Base-by-base conservation (phyloP, 441 rosid genomes). In the Euphorbia schlechtendalii region DNA sequence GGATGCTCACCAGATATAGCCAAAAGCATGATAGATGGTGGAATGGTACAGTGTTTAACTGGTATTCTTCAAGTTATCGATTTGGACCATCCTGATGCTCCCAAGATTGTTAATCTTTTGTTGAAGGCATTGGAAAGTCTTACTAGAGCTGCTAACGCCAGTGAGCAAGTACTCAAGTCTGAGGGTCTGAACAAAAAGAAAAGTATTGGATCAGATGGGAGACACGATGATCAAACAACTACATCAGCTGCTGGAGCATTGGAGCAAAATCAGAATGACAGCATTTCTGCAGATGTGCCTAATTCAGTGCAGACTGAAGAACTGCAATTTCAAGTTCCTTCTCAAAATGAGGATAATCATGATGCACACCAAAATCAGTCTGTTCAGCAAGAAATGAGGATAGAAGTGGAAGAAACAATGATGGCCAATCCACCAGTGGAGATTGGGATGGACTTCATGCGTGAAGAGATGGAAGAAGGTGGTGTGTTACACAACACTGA, bases 71-170 rank as follows among this genome's bases (percentile, higher is more conserved):
- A 85, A 68, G 96, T 82, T 69, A 77, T 94, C 62, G 99, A 94
- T 81, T 82, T 94, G 66, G 99, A 94, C 73, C 97, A 94, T 82
- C 97, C 98, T 64, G 92, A 94, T 78, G 92, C 99, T 73, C 90
- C 98, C 14, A 94, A 89, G 75, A 74, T 82, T 79, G 96, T 87
- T 55, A 89, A 84, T 75, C 89, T 94, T 79, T 77, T 91, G 34
- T 83, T 94, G 40, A 94, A 91, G 82, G 86, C 92, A 67, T 77
- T 94, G 69, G 99, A 94, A 75, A 84, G 89, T 78, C 77, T 94
- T 56, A 86, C 98, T 45, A 87, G 96, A 78, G 96, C 96, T 82
- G 98, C 94, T 67, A 94, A 94, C 86, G 83, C 89, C 64, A 84
- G 81, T 45, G 92, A 87, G 74, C 99, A 86, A 65, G 79, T 86